These are phyloP conservation scores for Populus nigra DNA, from an alignment of 345 rosid genomes.

Conservation along the genomic window DNA sequence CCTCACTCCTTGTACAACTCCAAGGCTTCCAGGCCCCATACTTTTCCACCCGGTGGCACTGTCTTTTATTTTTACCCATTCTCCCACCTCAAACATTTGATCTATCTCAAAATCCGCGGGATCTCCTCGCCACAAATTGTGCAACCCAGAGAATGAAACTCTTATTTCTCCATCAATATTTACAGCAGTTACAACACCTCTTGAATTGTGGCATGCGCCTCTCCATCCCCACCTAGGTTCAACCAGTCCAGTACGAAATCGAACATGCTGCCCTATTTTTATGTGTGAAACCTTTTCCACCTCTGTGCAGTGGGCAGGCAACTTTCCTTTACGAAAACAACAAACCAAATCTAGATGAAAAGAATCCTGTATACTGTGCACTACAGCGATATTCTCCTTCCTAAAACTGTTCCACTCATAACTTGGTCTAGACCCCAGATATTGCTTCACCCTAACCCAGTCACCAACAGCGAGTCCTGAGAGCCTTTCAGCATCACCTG, in stretches of 20 bases:
- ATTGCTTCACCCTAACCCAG: slow-evolving; percentile 95
- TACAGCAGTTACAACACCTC: slow-evolving; percentile 75
- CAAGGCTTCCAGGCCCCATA: slow-evolving; percentile 72
- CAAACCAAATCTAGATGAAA: slow-evolving; percentile 92
- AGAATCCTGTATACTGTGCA: slow-evolving; percentile 84
- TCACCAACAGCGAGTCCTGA: slow-evolving; percentile 98
- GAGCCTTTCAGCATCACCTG: slow-evolving; percentile 96
- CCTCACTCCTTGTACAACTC: slow-evolving; percentile 82
- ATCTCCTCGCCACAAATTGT: slow-evolving; percentile 89
- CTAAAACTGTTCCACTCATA: slow-evolving; percentile 91
- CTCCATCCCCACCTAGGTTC: slow-evolving; percentile 99
- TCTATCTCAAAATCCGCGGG: slow-evolving; percentile 86
- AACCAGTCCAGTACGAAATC: slow-evolving; percentile 64
- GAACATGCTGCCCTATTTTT: slow-evolving; percentile 85
- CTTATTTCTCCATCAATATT: slow-evolving; percentile 94
- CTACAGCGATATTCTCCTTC: slow-evolving; percentile 86
- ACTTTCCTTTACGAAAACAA: slow-evolving; percentile 91
- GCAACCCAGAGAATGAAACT: slow-evolving; percentile 78
- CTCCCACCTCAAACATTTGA: slow-evolving; percentile 80
- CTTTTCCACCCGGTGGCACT: slow-evolving; percentile 69
- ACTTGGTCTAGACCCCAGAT: slow-evolving; percentile 87
- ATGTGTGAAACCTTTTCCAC: slow-evolving; percentile 76
- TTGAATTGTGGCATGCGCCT: slow-evolving; percentile 69
- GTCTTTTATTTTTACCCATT: slow-evolving; percentile 79
- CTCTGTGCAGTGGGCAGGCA: slow-evolving; percentile 71